These are phyloP conservation scores for Bryoerythrophyllum caledonicum DNA, from an alignment of 225 moss, liverwort and hornwort species.

Conservation along the genomic window DNA sequence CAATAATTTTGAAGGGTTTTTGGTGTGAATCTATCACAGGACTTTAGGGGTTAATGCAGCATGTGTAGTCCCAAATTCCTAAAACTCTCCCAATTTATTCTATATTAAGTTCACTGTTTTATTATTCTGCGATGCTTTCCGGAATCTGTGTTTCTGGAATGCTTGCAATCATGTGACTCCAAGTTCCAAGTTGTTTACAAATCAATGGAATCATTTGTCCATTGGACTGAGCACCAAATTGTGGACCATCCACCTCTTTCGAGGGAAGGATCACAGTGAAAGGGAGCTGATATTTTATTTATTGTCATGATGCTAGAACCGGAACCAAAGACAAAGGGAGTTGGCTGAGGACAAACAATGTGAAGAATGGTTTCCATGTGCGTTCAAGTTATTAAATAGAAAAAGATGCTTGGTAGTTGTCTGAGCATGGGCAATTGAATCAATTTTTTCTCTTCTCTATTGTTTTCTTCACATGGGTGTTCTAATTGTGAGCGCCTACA, in stretches of 20 bases:
- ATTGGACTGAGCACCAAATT: too few relatives aligned
- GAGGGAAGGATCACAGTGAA: not conserved
- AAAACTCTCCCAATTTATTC: too few relatives aligned
- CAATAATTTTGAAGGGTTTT: too few relatives aligned
- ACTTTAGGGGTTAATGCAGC: too few relatives aligned
- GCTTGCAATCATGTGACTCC: not conserved
- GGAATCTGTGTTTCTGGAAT: too few relatives aligned
- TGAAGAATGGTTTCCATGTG: conserved; percentile 17
- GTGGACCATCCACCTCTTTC: not conserved
- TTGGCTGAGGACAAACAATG: not conserved
- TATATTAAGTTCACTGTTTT: too few relatives aligned
- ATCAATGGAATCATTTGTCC: too few relatives aligned
- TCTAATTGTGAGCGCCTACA: not conserved
- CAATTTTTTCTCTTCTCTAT: too few relatives aligned
- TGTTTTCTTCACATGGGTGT: conserved; percentile 7
- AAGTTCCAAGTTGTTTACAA: not conserved
- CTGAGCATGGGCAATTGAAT: conserved; percentile 10
- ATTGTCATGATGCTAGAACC: not conserved
- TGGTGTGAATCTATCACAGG: too few relatives aligned
- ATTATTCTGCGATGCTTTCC: too few relatives aligned
- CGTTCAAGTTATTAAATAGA: not conserved
- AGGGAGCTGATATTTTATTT: not conserved
- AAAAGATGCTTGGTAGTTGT: not conserved
- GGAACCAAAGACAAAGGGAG: not conserved
- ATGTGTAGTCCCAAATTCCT: too few relatives aligned